phyloP scores from a whole-genome alignment of 2,329 filamentous ascomycete species.

The Monilinia aucupariae region DNA sequence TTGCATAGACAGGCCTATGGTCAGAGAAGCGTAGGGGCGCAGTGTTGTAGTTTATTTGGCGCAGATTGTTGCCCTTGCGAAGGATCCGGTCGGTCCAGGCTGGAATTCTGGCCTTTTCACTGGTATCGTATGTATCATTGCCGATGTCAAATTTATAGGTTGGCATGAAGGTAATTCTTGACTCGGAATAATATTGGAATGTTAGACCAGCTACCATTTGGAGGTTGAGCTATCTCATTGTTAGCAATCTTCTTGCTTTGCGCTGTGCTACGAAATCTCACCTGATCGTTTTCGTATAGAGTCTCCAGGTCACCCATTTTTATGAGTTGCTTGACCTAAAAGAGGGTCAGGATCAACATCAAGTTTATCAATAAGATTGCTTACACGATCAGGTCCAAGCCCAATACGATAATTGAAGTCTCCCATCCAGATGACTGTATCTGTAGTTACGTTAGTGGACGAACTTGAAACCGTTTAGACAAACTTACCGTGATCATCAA shows the following conservation, averaged over 20 bases:
- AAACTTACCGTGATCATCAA: slow-evolving; percentile 74
- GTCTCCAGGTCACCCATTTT: slow-evolving; percentile 66
- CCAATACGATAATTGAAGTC: slow-evolving; percentile 99
- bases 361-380: neutral
- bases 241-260: slow-evolving; percentile 5
- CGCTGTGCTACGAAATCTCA: slow-evolving; percentile 33
- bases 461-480: neutral
- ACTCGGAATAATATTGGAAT: slow-evolving; percentile 90
- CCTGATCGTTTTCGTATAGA: slow-evolving; percentile 88
- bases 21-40: slow-evolving; percentile 87
- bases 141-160: slow-evolving; percentile 96
- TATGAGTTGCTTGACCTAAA: slow-evolving; percentile 55
- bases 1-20: slow-evolving; percentile 89
- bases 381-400: slow-evolving; percentile 67
- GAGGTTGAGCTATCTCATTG: slow-evolving; percentile 62
- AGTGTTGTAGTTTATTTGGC: slow-evolving; percentile 75
- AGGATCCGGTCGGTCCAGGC: slow-evolving; percentile 96
- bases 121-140: slow-evolving; percentile 82
- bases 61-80: slow-evolving; percentile 75
- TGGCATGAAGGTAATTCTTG: slow-evolving; percentile 78
- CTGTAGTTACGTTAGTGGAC: slow-evolving; percentile 37
- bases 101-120: slow-evolving; percentile 88
- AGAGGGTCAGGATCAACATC: neutral
- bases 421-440: slow-evolving; percentile 85
- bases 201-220: slow-evolving; percentile 92